Base-by-base conservation (phyloP, 116 monocot species). In the Posidonia oceanica region DNA sequence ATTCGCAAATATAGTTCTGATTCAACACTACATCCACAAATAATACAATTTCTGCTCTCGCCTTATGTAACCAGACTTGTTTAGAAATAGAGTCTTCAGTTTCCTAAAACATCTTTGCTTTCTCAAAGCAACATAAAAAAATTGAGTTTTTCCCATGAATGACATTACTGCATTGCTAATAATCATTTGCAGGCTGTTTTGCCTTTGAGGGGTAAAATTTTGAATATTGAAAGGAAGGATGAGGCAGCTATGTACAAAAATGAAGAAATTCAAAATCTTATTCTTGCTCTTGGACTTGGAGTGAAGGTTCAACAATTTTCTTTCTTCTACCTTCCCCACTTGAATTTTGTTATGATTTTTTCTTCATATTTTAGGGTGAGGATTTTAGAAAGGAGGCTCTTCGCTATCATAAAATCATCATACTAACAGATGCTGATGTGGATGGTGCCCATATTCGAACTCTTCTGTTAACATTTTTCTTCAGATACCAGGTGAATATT, bases 211-310 rank as follows among this genome's bases (percentile, higher is more conserved):
- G 97, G 97, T 66, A 97, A 97, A 72, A 97, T 97, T 76, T 73
- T 97, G 38, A 97, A 97, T 70, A 92, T 97, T 63, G 97, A 97
- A 82, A 85, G 89, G 66, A 89, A 73, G 76, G 93, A 97, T 75
- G 97, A 97, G 80, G 97, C 97, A 67, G 85, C 97, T n/a, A 85
- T 97, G 85, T 97, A 97, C 79, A 92, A 92, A 82, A 97, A 97
- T 73, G 92, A 92, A 87, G 89, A 97, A 76, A 97, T 97, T 69
- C 97, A 92, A 72, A 97, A 97, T 74, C 85, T 97, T 63, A 92
- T 97, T 75, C 92, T 92, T 76, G 97, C 52, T 66, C 86, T 97
- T 77, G 97, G 97, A 60, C 92, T 97, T 51, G 97, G 97, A 76
- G 97, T 97, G 54, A 97, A 97, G 92, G 97, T 92, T 63, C 17